These are phyloP conservation scores for Russula foetens DNA, from an alignment of 768 basidiomycete genomes.

Conservation along the genomic window DNA sequence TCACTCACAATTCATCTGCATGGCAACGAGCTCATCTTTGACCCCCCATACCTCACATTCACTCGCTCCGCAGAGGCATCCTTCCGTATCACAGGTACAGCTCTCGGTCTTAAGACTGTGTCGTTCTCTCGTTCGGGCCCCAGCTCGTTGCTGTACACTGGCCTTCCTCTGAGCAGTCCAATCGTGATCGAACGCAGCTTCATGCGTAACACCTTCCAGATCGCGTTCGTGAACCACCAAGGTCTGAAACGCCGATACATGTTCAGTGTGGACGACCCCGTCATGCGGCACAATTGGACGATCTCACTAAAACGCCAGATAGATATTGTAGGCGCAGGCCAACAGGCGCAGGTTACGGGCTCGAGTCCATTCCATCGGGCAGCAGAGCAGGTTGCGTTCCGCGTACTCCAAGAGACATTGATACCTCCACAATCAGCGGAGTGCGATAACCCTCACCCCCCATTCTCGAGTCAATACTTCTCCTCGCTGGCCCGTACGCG, in stretches of 20 bases:
- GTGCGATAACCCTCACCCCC: slow-evolving; percentile 3
- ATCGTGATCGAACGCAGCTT: slow-evolving; percentile 85
- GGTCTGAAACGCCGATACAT: slow-evolving; percentile 80
- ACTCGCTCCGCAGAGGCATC: slow-evolving; percentile 70
- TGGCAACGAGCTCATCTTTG: slow-evolving; percentile 84
- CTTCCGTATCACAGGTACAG: slow-evolving; percentile 84
- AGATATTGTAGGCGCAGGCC: slow-evolving; percentile 36
- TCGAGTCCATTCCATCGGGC: slow-evolving; percentile 48
- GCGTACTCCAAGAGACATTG: slow-evolving; percentile 78
- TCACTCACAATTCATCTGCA: slow-evolving; percentile 73
- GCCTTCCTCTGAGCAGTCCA: slow-evolving; percentile 69
- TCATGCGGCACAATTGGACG: slow-evolving; percentile 68
- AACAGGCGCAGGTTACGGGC: slow-evolving; percentile 22
- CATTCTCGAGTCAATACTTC: slow-evolving; percentile 31
- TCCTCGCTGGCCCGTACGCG: slow-evolving; percentile 17
- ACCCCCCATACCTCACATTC: slow-evolving; percentile 79
- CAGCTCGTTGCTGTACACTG: slow-evolving; percentile 76
- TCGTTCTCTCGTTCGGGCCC: slow-evolving; percentile 77
- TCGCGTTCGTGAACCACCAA: slow-evolving; percentile 68
- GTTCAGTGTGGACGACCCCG: slow-evolving; percentile 83
- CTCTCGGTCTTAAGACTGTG: slow-evolving; percentile 75
- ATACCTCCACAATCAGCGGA: slow-evolving; percentile 33
- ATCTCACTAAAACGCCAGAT: slow-evolving; percentile 61
- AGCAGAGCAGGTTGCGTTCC: slow-evolving; percentile 68
- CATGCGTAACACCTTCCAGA: slow-evolving; percentile 94